Evolutionary conservation across 176 grass and related monocot genomes (phyloP).

Genomic region (Bolboschoenus planiculmis): DNA sequence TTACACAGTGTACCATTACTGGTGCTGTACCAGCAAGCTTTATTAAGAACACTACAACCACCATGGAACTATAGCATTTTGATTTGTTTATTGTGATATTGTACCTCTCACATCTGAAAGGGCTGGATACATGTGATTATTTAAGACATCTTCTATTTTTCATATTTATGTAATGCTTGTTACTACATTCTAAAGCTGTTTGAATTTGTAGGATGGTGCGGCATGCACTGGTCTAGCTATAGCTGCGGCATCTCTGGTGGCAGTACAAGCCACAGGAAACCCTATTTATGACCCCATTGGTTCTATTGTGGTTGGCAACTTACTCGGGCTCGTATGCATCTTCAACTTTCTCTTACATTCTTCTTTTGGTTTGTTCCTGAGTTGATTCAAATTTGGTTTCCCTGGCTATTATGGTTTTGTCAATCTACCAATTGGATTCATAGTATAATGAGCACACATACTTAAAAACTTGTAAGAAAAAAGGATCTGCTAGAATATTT

Average conservation of each 20-base stretch:
- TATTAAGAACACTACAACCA: not conserved
- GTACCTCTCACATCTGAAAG: not conserved
- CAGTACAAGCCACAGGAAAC: conserved; percentile 86
- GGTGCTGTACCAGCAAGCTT: not conserved
- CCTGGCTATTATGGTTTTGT: not conserved
- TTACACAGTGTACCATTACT: conserved; percentile 6
- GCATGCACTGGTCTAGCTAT: conserved; percentile 83
- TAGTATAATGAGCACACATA: not conserved
- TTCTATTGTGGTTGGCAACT: conserved; percentile 89
- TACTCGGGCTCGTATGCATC: conserved; percentile 79
- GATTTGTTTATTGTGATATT: conserved; percentile 11
- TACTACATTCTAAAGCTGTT: not conserved
- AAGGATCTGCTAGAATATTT: not conserved
- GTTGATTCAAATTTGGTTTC: not conserved
- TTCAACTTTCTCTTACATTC: not conserved
- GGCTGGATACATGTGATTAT: conserved; percentile 2
- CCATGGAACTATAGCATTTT: not conserved
- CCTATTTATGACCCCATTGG: conserved; percentile 92
- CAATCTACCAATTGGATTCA: not conserved
- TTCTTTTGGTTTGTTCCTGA: not conserved
- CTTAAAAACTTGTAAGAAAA: not conserved
- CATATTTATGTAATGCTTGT: not conserved
- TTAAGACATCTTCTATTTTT: not conserved
- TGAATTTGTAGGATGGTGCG: conserved; percentile 69
- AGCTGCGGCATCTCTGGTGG: conserved; percentile 80